Evolutionary conservation across 1,139 yeast species (phyloP), one percentile per base, ranked within the genome.

Genomic region (Zygoascus meyerae): DNA sequence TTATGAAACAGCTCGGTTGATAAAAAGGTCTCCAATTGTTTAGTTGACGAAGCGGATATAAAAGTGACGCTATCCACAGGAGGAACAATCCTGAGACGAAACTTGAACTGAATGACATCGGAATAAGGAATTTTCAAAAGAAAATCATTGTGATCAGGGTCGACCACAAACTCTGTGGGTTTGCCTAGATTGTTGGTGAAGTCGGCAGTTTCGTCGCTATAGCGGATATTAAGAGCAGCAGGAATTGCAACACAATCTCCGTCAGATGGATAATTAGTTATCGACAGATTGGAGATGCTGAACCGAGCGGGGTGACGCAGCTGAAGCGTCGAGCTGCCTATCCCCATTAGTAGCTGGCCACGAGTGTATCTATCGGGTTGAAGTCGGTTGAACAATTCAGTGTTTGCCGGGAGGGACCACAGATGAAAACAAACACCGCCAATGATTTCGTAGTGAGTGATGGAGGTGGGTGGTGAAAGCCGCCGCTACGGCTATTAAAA

Each of bases 1-100:
- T 68, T 68, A 49, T 64, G 65, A 45, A 66, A 61, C 42, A 69
- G 60, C 52, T 68, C 72, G 35, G 63, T 62, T 28, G 63, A 62
- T 40, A 68, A 56, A 45, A 67, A 59, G 10, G 59, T 52, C 43
- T 67, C 69, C 28, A 68, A 56, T 33, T 62, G 59, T 9, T 55
- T 51, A 26, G 49, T 51, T 14, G 61, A 54, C 7, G 59, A 50
- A 8, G 68, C 65, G 8, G 62, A 59, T 33, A 68, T 61, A 50
- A 66, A 64, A 9, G 72, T 68, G 42, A 68, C 55, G 45, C 57
- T 61, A 37, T 53, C 51, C 28, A 61, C 52, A 2, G 59, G 60
- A 10, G 39, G 44, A 5, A 48, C 40, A 14, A 58, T 39, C 16
- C 49, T 39, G 18, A 58, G 49, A 35, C 46, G 48, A 51, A 58